A percentile compares a stretch with the other conserved stretches of the same genome.
Conservation (phyloP, 305 asterid species). For the Ajuga reptans region DNA sequence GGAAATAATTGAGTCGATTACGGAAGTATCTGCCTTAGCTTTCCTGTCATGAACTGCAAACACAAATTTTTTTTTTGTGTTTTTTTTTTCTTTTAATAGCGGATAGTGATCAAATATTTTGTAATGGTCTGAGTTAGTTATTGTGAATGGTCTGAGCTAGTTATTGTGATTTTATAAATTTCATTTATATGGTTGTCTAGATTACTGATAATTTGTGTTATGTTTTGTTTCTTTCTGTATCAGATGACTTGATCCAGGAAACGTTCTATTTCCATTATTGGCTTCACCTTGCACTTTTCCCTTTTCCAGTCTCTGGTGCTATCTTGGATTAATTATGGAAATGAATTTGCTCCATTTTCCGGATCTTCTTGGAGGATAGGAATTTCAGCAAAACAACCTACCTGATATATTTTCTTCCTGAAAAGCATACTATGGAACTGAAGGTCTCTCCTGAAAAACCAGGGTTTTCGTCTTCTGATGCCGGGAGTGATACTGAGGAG, state of each 20-base stretch:
- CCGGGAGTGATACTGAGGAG: constrained; percentile 70
- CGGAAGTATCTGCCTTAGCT: background rate
- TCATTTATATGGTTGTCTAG: background rate
- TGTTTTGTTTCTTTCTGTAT: constrained; percentile 3
- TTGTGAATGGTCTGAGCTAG: background rate
- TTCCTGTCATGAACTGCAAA: background rate
- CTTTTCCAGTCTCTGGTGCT: constrained; percentile 24
- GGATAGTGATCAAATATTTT: background rate
- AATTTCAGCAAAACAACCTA: constrained; percentile 4
- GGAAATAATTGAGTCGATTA: background rate
- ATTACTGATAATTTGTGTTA: background rate
- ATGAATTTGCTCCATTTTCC: background rate
- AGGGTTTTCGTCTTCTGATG: constrained; percentile 58
- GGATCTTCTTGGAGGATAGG: constrained; percentile 18
- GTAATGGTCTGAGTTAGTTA: background rate
- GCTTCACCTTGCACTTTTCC: constrained; percentile 1
- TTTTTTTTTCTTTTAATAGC: no score
- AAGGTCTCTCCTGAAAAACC: constrained; percentile 59
- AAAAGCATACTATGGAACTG: constrained; percentile 52
- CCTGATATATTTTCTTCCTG: constrained; percentile 10
- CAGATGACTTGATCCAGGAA: constrained; percentile 6
- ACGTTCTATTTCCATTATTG: constrained; percentile 9
- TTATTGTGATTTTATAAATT: background rate
- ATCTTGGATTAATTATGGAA: constrained; percentile 13
- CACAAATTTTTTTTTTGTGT: background rate